Conservation (phyloP, 139 green algal species). For the Desmodesmus armatus region DNA sequence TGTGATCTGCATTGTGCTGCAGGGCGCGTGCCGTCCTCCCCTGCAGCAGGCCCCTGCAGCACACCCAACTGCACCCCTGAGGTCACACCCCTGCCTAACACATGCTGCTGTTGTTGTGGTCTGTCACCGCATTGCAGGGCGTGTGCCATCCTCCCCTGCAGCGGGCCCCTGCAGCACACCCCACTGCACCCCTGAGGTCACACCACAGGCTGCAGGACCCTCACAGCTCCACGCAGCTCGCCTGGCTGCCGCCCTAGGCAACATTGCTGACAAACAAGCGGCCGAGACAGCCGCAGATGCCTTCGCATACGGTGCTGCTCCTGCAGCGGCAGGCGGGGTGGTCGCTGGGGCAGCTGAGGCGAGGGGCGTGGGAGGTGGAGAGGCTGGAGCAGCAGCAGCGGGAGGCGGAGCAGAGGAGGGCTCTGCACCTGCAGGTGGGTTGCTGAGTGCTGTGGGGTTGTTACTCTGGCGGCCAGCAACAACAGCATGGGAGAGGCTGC, state of each 20-base stretch:
- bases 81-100: too few species aligned
- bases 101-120: too few species aligned
- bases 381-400: constrained; percentile 1
- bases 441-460: neutral
- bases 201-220: neutral
- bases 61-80: too few species aligned
- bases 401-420: neutral
- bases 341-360: neutral
- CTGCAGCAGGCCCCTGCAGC: too few species aligned
- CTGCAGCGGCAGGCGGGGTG: neutral
- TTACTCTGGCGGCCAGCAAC: neutral
- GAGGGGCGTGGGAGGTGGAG: neutral
- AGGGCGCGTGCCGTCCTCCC: too few species aligned
- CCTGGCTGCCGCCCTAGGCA: constrained; percentile 26
- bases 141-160: neutral
- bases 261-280: too few species aligned
- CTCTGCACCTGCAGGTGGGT: neutral
- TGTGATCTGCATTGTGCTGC: too few species aligned
- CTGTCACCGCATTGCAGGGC: neutral
- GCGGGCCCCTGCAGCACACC: neutral
- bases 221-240: neutral
- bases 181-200: neutral
- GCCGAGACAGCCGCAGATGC: neutral
- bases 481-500: neutral
- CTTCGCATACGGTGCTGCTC: neutral